phyloP scores from a whole-genome alignment of 495 filamentous ascomycete genomes.

The Acidiella bohemica region DNA sequence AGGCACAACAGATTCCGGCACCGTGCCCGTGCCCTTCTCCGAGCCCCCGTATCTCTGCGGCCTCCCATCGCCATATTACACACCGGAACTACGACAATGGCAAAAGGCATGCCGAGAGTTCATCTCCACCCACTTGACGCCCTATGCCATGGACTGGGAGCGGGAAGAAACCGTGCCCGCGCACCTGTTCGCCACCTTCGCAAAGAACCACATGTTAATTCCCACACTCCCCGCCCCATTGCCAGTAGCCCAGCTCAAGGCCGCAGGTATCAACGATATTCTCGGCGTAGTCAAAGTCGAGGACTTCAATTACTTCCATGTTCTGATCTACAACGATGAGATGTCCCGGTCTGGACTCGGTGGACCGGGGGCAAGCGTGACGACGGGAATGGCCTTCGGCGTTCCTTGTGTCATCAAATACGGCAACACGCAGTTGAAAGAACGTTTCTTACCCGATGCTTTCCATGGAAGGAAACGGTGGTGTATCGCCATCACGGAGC shows the following conservation, averaged over 20 bases:
- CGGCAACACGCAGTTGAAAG: constrained; percentile 45
- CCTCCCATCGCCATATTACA: constrained; percentile 59
- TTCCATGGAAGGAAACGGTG: constrained; percentile 50
- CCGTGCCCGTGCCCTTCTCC: constrained; percentile 47
- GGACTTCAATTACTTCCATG: constrained; percentile 62
- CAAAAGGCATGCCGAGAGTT: constrained; percentile 56
- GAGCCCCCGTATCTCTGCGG: constrained; percentile 59
- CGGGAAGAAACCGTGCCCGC: constrained; percentile 44
- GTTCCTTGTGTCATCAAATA: constrained; percentile 59
- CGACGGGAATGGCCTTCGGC: constrained; percentile 57
- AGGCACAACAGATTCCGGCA: neutral
- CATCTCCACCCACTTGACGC: constrained; percentile 43
- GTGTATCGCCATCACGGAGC: constrained; percentile 72
- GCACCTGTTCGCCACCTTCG: constrained; percentile 44
- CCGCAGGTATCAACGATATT: constrained; percentile 49
- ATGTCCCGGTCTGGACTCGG: constrained; percentile 49
- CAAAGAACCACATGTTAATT: constrained; percentile 31
- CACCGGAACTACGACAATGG: constrained; percentile 44
- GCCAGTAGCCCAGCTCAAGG: constrained; percentile 52
- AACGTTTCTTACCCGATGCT: constrained; percentile 50
- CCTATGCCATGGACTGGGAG: constrained; percentile 55
- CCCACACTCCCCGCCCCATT: constrained; percentile 40
- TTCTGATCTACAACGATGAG: constrained; percentile 56
- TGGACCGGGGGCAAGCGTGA: constrained; percentile 49
- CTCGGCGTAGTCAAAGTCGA: constrained; percentile 54